Evolutionary conservation across 1,284 basidiomycete species (phyloP).

Genomic region (Cystobasidium sp.): DNA sequence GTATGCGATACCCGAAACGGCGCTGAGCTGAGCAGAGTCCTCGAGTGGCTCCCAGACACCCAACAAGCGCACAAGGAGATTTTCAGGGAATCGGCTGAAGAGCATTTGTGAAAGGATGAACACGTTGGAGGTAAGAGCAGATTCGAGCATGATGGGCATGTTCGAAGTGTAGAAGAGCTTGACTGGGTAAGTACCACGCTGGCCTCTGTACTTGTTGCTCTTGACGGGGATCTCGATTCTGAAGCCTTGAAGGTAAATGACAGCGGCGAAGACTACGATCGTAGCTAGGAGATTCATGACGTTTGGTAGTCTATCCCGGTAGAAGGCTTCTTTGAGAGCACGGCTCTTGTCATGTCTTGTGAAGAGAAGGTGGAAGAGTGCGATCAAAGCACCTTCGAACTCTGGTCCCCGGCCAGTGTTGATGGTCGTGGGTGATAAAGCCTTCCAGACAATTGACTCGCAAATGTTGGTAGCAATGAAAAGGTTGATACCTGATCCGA

Average conservation of each 20-base stretch:
- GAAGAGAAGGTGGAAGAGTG: constrained; percentile 96
- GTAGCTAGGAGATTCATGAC: constrained; percentile 97
- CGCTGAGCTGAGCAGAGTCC: constrained; percentile 87
- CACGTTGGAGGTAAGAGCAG: constrained; percentile 88
- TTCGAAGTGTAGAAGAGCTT: constrained; percentile 99
- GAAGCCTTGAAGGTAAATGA: constrained; percentile 99
- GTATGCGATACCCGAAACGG: constrained; percentile 91
- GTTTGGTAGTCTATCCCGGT: constrained; percentile 94
- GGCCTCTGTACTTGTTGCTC: constrained; percentile 92
- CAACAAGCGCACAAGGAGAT: constrained; percentile 85
- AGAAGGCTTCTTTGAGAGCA: constrained; percentile 96
- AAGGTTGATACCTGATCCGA: constrained; percentile 96
- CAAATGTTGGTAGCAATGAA: constrained; percentile 99
- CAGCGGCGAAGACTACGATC: constrained; percentile 84
- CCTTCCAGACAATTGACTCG: constrained; percentile 99
- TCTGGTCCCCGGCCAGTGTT: constrained; percentile 98
- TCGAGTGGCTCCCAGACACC: constrained; percentile 98
- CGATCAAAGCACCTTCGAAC: constrained; percentile 95
- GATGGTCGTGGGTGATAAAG: constrained; percentile 95
- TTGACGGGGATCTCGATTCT: constrained; percentile 98
- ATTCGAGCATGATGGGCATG: constrained; percentile 99
- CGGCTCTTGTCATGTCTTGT: constrained; percentile 99
- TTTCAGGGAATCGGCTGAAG: constrained; percentile 83
- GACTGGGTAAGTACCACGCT: constrained; percentile 92
- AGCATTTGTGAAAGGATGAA: constrained; percentile 98